Evolutionary conservation across 768 basidiomycete genomes (phyloP), one percentile per base, ranked within the genome.

Genomic region (Suillus decipiens): DNA sequence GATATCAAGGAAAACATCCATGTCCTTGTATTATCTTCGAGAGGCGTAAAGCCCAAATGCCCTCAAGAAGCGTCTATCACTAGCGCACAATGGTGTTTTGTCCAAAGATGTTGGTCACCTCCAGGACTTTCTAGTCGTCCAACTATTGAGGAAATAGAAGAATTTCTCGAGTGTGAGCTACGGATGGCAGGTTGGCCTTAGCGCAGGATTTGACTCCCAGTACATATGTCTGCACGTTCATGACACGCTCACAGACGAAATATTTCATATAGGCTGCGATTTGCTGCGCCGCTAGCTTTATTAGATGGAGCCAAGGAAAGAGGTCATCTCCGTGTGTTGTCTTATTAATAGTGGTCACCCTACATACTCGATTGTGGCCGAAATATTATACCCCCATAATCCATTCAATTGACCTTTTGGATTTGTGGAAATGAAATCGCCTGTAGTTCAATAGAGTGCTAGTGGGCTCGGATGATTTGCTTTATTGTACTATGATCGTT

Each of bases 21-120:
- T 36, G 59, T 65, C 36, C 17, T 53, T 22, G 19, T 47, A n/a
- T 53, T 58, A 28, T 37, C 63, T 28, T n/a, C 45, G 17, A 41
- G 10, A 39, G 50, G 42, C 10, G 33, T 36, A 11, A 63, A 34
- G 3, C 64, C 62, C 0, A 28, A 3, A 53, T 54, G 58, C 22
- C 58, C 62, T 14, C 15, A 1, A 7, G 37, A n/a, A 34, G 10
- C 39, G 2, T 24, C 22, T 34, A 28, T 64, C 42, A 60, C 62
- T 1, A 54, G 60, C 7, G 15, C 14, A 34, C 57, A 53, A 6
- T 65, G 58, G 62, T 12, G 33, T n/a, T 60, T 60, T 24, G 56
- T 65, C 22, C 41, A 63, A 28, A 17, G 56, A 41, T 65, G 64
- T 11, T 65, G 64, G 64, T 43, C 47, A 10, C 39, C 51, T 14